Conservation (phyloP, 1,139 yeast species). For the Debaryomycetaceae sp. region DNA sequence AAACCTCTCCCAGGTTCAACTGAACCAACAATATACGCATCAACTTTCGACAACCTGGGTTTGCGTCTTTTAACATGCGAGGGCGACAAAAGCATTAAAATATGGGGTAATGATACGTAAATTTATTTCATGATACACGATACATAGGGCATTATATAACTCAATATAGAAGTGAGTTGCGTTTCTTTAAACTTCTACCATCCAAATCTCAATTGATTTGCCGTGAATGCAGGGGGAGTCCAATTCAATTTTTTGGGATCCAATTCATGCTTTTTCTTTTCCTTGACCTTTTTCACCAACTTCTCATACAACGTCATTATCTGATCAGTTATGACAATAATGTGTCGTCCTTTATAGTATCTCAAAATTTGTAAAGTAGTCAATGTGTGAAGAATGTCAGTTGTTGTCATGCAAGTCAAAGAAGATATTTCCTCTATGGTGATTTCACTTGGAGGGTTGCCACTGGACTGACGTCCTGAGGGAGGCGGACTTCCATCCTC, state of each 20-base stretch:
- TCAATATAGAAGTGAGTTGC: neutral
- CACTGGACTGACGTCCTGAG: constrained; percentile 10
- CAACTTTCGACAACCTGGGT: constrained; percentile 79
- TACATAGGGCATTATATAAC: neutral
- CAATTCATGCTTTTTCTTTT: constrained; percentile 72
- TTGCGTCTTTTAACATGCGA: constrained; percentile 80
- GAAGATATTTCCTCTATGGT: constrained; percentile 91
- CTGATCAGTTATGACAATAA: constrained; percentile 85
- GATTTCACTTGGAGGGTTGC: constrained; percentile 48
- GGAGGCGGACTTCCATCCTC: constrained; percentile 27
- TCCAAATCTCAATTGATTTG: constrained; percentile 92
- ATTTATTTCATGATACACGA: neutral
- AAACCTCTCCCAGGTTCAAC: constrained; percentile 66
- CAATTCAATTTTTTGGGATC: constrained; percentile 73
- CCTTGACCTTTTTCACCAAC: constrained; percentile 50
- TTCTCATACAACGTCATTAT: constrained; percentile 74
- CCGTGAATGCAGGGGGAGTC: constrained; percentile 97
- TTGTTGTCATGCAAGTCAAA: constrained; percentile 90
- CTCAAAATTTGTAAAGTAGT: constrained; percentile 86
- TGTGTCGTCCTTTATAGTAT: constrained; percentile 95
- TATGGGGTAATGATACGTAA: constrained; percentile 52
- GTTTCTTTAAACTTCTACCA: constrained; percentile 49
- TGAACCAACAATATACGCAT: constrained; percentile 65
- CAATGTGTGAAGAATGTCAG: constrained; percentile 89
- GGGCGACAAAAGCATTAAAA: constrained; percentile 82